Evolutionary conservation across 225 moss, liverwort and hornwort genomes (phyloP), one percentile per base, ranked within the genome.

Genomic region (Pseudisothecium myosuroides): DNA sequence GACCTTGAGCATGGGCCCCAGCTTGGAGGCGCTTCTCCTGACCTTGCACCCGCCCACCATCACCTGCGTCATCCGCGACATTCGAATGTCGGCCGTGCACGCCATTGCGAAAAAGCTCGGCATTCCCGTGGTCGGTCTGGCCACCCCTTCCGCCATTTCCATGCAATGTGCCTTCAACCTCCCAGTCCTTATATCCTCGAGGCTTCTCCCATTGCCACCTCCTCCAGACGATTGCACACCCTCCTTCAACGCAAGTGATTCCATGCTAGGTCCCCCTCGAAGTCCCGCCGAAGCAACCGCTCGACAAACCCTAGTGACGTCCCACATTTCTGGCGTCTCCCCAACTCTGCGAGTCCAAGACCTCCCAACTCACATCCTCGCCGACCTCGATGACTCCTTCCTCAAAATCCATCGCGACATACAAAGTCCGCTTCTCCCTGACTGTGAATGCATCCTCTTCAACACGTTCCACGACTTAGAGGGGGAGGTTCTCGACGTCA

Each of bases 391-490:
- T 23, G 29, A 78, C n/a, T 74, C 39, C 85, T 90, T 67, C n/a
- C 10, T 58, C 22, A 49, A 72, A 22, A n/a, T 66, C 11, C 85
- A 63, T 68, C 88, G 56, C 14, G 43, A 84, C 11, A 19, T 52
- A 4, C 80, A 87, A 19, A 92, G 24, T 36, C 89, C 81, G 10
- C 86, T 88, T 15, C 27, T 89, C 31, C 87, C 81, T 6, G 88
- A 89, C 10, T 87, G 88, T 37, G 90, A 87, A 17, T 93, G 89
- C 78, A 41, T 93, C 62, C 73, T 93, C 23, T 85, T 78, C 43
- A 93, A 93, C 58, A 87, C 92, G 5, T 93, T 92, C 85, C 65
- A 82, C 27, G 90, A 85, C 24, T 77, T 93, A 81, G 90, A 93
- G 39, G 90, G 81, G n/a, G 87, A 90, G 10, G 67, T 90, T n/a